phyloP scores from a whole-genome alignment of 768 basidiomycete genomes.

The Strobilomyces confusus region DNA sequence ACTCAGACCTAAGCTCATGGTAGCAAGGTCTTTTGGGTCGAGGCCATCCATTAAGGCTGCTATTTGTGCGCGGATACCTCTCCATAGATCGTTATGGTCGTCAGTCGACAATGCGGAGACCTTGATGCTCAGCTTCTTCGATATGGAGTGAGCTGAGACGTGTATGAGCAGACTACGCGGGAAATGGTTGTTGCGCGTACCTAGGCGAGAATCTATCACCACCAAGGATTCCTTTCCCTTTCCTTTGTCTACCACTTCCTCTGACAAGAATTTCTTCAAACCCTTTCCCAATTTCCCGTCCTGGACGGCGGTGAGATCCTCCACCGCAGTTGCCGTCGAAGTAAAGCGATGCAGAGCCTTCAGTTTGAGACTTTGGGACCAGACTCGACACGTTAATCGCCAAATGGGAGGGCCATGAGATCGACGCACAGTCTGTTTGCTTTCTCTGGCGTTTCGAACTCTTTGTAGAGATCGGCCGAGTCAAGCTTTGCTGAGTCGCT shows the following conservation, averaged over 20 bases:
- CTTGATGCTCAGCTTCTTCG: conserved; percentile 91
- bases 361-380: conserved; percentile 71
- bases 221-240: conserved; percentile 83
- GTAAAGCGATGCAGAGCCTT: conserved; percentile 96
- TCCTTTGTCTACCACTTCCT: conserved; percentile 82
- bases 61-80: conserved; percentile 91
- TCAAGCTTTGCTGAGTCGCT: conserved; percentile 84
- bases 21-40: conserved; percentile 90
- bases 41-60: conserved; percentile 83
- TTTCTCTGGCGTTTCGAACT: conserved; percentile 89
- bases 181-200: conserved; percentile 42
- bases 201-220: conserved; percentile 87
- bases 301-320: conserved; percentile 91
- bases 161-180: conserved; percentile 5
- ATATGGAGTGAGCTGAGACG: conserved; percentile 70
- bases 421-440: conserved; percentile 84
- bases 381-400: conserved; percentile 6
- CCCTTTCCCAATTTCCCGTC: conserved; percentile 91
- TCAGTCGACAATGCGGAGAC: conserved; percentile 59
- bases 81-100: conserved; percentile 81
- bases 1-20: conserved; percentile 96
- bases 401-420: conserved; percentile 9
- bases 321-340: conserved; percentile 94
- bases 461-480: conserved; percentile 82
- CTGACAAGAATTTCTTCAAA: conserved; percentile 88